Base-by-base conservation (phyloP, 164 flowering plant species). In the Platanus orientalis region DNA sequence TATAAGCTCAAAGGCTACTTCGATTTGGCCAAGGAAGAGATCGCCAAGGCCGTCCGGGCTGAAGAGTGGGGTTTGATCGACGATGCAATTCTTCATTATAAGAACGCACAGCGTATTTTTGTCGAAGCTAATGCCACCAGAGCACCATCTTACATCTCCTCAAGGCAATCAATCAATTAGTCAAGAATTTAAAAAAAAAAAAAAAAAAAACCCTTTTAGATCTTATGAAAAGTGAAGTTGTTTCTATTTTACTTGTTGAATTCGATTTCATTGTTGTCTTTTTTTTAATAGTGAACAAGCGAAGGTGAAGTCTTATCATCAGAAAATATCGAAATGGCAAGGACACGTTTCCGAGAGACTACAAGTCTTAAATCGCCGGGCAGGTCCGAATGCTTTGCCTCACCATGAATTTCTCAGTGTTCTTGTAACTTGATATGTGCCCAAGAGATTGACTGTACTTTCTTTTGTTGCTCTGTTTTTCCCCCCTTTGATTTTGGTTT, bases 1-100 rank as follows among this genome's bases (percentile, higher is more conserved):
- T 79, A 79, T 54, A 95, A 95, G 82, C 78, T 95, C 17, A 90
- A 87, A 75, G 96, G 97, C 6, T 95, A 87, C 81, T 92, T 85
- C 60, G 96, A 95, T 67, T 81, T 92, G 73, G 96, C 91, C 6
- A 88, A 79, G 75, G 95, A 74, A 57, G 95, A 87, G 87, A 90
- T 92, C 36, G 98, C 69, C 55, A 92, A 86, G 65, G 99, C 97
- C 14, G 84, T 95, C 60, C 75, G 94, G 53, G 94, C 97, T 0
- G 99, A 95, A 67, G 99, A 95, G 56, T 95, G 98, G 99, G 98
- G 97, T 14, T 69, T 95, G 40, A 54, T 58, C 6, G 98, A 95
- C 34, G 98, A 95, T 20, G 98, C 98, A 0, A 63, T 92, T 25
- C 42, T 71, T 60, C 86, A 90, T 53, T 95, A 92, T 63, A 80